Conservation (phyloP, 306 rosid genomes). For the Casuarina glauca region DNA sequence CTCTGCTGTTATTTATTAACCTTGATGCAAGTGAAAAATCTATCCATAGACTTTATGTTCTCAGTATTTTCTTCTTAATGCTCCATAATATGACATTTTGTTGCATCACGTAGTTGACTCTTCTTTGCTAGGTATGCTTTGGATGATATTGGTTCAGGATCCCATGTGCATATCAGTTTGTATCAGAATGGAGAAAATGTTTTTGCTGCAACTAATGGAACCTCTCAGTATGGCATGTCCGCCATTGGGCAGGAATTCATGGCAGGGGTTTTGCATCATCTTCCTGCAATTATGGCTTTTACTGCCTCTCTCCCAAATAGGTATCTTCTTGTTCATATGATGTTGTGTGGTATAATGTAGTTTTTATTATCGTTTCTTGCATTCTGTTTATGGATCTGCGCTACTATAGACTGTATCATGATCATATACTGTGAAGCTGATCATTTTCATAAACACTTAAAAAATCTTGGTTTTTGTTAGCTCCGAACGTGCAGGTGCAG, state of each 20-base stretch:
- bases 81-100: not conserved
- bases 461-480: not conserved
- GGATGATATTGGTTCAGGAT: conserved; percentile 89
- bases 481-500: not conserved
- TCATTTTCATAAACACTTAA: not conserved
- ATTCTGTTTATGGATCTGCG: not conserved
- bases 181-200: conserved; percentile 75
- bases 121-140: conserved; percentile 56
- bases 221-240: conserved; percentile 76
- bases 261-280: conserved; percentile 88
- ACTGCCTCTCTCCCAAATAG: conserved; percentile 85
- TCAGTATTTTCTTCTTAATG: conserved; percentile 6
- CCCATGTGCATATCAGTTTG: conserved; percentile 89
- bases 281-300: conserved; percentile 77
- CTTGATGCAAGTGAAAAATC: not conserved
- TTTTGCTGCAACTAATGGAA: conserved; percentile 61
- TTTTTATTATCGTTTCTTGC: not conserved
- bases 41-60: not conserved
- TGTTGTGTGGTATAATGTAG: not conserved
- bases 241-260: conserved; percentile 70
- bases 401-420: not conserved
- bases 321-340: conserved; percentile 36
- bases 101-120: conserved; percentile 26
- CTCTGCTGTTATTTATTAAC: not conserved
- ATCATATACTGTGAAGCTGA: not conserved